Conservation (phyloP, 805 yeast genomes). For the Yarrowia deformans region DNA sequence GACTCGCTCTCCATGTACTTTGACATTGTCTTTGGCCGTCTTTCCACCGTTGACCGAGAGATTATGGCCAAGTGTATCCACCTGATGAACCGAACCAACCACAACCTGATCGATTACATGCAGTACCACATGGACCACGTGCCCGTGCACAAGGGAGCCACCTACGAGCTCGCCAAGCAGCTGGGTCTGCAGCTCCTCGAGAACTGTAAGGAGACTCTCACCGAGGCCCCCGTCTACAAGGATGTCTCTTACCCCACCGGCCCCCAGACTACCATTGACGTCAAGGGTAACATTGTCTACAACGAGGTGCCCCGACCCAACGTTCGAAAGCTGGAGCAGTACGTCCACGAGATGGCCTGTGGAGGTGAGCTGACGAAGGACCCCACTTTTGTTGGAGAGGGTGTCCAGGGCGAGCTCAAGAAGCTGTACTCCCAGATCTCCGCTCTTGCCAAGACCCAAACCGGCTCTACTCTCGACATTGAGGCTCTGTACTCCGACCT, state of each 20-base stretch:
- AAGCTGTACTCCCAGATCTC: slow-evolving; percentile 78
- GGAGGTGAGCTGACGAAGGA: slow-evolving; percentile 86
- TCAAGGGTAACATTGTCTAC: slow-evolving; percentile 85
- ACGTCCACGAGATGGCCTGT: slow-evolving; percentile 93
- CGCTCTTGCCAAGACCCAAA: slow-evolving; percentile 65
- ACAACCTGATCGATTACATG: slow-evolving; percentile 93
- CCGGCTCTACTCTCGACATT: slow-evolving; percentile 57
- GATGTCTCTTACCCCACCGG: slow-evolving; percentile 95
- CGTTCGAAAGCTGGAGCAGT: slow-evolving; percentile 93
- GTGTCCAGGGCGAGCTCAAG: slow-evolving; percentile 81
- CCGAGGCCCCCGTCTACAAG: slow-evolving; percentile 88
- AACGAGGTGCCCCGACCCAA: slow-evolving; percentile 86
- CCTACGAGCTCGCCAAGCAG: slow-evolving; percentile 86
- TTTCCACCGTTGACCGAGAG: slow-evolving; percentile 91
- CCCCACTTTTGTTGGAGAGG: slow-evolving; percentile 57
- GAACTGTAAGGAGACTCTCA: slow-evolving; percentile 87
- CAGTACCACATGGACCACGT: slow-evolving; percentile 89
- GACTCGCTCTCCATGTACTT: slow-evolving; percentile 91
- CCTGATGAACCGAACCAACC: slow-evolving; percentile 97
- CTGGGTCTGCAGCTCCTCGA: slow-evolving; percentile 94
- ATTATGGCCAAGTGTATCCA: slow-evolving; percentile 95
- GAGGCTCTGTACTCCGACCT: slow-evolving; percentile 51
- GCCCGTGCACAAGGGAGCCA: slow-evolving; percentile 87
- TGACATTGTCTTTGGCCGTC: slow-evolving; percentile 94
- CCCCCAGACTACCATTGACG: slow-evolving; percentile 87